A percentile compares a stretch with the other conserved stretches of the same genome.
phyloP scores from a whole-genome alignment of 768 basidiomycete species.

The Mycena metata region DNA sequence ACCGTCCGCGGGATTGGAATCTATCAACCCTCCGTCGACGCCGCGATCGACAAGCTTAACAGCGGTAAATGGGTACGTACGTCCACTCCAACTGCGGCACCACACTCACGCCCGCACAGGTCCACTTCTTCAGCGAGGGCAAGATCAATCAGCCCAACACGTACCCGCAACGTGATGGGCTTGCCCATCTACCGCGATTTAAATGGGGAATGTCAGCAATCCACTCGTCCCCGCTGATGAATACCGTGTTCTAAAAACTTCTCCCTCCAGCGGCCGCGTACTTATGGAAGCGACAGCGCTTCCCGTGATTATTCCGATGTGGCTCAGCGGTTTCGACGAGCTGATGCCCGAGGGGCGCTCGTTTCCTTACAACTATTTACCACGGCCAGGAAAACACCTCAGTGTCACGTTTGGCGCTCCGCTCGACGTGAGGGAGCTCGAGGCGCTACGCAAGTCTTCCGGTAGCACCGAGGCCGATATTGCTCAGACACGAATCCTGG shows the following conservation, averaged over 20 bases:
- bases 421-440: conserved; percentile 60
- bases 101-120: conserved; percentile 55
- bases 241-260: conserved; percentile 7
- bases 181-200: conserved; percentile 75
- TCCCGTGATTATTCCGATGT: conserved; percentile 92
- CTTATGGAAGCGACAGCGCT: conserved; percentile 71
- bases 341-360: conserved; percentile 91
- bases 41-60: conserved; percentile 85
- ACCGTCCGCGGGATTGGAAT: conserved; percentile 93
- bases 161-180: conserved; percentile 60
- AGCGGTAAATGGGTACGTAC: conserved; percentile 85
- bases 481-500: conserved; percentile 60
- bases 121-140: conserved; percentile 93
- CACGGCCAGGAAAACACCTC: conserved; percentile 72
- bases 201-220: conserved; percentile 94
- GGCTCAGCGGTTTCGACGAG: conserved; percentile 93
- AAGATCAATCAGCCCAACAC: conserved; percentile 82
- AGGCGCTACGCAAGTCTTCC: conserved; percentile 33
- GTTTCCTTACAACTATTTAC: conserved; percentile 80
- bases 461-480: conserved; percentile 45
- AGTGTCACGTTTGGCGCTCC: conserved; percentile 88
- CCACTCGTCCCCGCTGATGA: conserved; percentile 21
- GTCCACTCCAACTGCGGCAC: conserved; percentile 13
- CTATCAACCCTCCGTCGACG: conserved; percentile 87
- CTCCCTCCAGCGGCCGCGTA: conserved; percentile 79